Conservation (phyloP, 2,329 filamentous ascomycete species). For the Fusarium nodosum region DNA sequence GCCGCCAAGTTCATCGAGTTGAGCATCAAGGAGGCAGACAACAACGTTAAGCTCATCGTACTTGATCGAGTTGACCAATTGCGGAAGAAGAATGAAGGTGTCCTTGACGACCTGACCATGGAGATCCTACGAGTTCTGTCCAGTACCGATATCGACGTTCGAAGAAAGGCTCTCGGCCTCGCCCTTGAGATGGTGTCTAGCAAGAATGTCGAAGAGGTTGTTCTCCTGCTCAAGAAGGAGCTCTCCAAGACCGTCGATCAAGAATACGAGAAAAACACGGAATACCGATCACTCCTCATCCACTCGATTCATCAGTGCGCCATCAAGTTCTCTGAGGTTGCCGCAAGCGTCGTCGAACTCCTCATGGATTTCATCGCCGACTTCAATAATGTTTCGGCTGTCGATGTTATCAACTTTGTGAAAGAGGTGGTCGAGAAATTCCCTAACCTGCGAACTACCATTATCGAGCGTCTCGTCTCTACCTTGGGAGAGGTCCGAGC, state of each 20-base stretch:
- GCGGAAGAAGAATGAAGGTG: conserved; percentile 87
- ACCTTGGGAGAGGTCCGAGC: conserved; percentile 94
- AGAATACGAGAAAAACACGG: conserved; percentile 97
- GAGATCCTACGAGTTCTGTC: conserved; percentile 95
- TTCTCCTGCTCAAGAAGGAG: conserved; percentile 96
- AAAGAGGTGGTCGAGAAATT: conserved; percentile 99
- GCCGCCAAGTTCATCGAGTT: conserved; percentile 97
- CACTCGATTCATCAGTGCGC: conserved; percentile 98
- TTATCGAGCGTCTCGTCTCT: conserved; percentile 88
- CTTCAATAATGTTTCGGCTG: conserved; percentile 95
- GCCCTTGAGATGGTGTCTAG: conserved; percentile 98
- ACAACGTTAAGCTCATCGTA: conserved; percentile 99
- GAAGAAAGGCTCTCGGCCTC: conserved; percentile 89
- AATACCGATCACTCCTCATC: conserved; percentile 94
- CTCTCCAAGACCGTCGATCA: conserved; percentile 97
- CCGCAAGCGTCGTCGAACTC: conserved; percentile 93
- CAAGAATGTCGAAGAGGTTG: conserved; percentile 98
- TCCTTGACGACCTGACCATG: conserved; percentile 95
- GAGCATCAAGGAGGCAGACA: conserved; percentile 97
- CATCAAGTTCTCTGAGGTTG: conserved; percentile 99
- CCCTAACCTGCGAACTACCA: conserved; percentile 86
- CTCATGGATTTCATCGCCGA: conserved; percentile 99
- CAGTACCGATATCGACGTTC: conserved; percentile 95
- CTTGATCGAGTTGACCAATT: conserved; percentile 92
- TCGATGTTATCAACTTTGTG: conserved; percentile 98